Percentiles rank a stretch among this genome's conserved stretches.
These are phyloP conservation scores for Dovyalis caffra DNA, from an alignment of 345 rosid genomes.

Conservation along the genomic window DNA sequence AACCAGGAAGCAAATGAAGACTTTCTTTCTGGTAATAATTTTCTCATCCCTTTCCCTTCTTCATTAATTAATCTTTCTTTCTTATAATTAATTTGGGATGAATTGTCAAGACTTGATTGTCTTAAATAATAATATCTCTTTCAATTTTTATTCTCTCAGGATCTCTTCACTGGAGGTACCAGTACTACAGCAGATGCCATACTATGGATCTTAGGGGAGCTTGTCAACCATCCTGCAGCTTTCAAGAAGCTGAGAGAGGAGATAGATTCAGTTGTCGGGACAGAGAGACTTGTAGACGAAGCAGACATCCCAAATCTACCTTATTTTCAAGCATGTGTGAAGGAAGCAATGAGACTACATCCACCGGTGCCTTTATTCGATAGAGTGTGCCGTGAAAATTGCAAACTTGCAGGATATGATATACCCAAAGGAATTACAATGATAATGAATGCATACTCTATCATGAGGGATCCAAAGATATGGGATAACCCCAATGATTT, in stretches of 20 bases:
- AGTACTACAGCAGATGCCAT: slow-evolving; percentile 20
- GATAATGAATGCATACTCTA: slow-evolving; percentile 5
- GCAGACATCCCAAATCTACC: slow-evolving; percentile 21
- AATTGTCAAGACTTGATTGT: not conserved
- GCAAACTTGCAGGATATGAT: slow-evolving; percentile 14
- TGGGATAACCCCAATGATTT: slow-evolving; percentile 18
- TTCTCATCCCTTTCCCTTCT: not conserved
- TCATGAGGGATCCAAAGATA: slow-evolving; percentile 20
- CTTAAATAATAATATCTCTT: not conserved
- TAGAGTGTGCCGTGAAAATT: slow-evolving; percentile 8
- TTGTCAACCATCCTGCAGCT: slow-evolving; percentile 17
- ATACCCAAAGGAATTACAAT: slow-evolving; percentile 4
- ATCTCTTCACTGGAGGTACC: slow-evolving; percentile 25
- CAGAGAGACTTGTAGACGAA: slow-evolving; percentile 10
- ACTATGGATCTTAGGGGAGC: slow-evolving; percentile 13
- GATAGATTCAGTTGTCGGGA: slow-evolving; percentile 8
- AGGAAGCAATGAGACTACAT: slow-evolving; percentile 14
- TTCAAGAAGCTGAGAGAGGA: slow-evolving; percentile 20
- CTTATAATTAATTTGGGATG: not conserved
- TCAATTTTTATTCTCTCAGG: not conserved
- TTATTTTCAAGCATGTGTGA: slow-evolving; percentile 17
- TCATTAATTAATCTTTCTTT: not conserved
- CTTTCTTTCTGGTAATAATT: slow-evolving; percentile 35
- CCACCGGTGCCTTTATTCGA: not conserved
- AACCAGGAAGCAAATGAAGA: slow-evolving; percentile 35